Evolutionary conservation across 2,329 filamentous ascomycete species (phyloP), one percentile per base, ranked within the genome.

Genomic region (Helminthosporium solani): DNA sequence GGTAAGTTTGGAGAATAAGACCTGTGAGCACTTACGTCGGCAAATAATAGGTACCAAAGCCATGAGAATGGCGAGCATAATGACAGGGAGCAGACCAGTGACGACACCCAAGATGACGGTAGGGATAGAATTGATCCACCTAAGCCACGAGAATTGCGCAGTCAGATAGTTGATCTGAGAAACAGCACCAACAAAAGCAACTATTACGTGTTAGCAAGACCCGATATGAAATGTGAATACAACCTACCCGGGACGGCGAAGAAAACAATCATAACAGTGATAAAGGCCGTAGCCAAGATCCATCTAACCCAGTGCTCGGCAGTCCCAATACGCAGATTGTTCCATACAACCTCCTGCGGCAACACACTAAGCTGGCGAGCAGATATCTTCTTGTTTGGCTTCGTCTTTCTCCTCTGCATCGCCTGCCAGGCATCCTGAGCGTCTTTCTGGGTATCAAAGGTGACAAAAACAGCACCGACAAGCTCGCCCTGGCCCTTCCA

Each of bases 351-450:
- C 46, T 77, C 74, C 28, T 72, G 67, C 1, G 75, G 75, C 42
- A 69, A 57, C 1, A 76, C 66, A 46, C 72, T 73, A 19, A 76
- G 65, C 25, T 72, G 69, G 5, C 71, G 71, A 38, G 73, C 70
- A 25, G 66, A 46, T 28, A 75, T 56, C 42, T 66, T 66, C 18
- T 52, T 56, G 48, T 67, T 64, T 20, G 65, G 66, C 50, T 61
- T 66, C 19, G 56, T 64, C 57, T 68, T 68, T 33, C 56, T 48
- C 31, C 50, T 49, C 56, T 72, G 48, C 64, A 68, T 68, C 60
- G 87, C 82, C 69, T 96, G 90, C 70, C 83, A 90, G 15, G 92
- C 92, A 41, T 83, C 80, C 69, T 97, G 90, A 7, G 94, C 94
- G 47, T 87, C 86, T 46, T 84, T 81, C 69, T 96, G 91, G 3